Conservation (phyloP, 2,329 filamentous ascomycete genomes). For the Beauveria caledonica region DNA sequence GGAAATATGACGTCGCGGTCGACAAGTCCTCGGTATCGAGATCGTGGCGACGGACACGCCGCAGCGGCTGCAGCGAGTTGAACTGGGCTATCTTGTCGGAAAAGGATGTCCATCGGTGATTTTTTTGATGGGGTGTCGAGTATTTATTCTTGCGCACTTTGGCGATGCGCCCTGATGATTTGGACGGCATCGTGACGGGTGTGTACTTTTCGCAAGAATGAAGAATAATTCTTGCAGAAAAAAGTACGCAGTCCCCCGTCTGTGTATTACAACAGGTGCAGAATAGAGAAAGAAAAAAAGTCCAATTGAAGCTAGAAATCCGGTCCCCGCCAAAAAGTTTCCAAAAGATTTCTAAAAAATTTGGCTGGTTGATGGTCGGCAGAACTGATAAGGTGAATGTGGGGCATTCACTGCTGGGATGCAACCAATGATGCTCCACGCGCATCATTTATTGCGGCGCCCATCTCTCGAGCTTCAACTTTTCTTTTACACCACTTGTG, state of each 20-base stretch:
- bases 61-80: slow-evolving; percentile 82
- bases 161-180: slow-evolving; percentile 57
- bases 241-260: slow-evolving; percentile 9
- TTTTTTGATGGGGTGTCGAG: slow-evolving; percentile 66
- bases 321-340: slow-evolving; percentile 15
- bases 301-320: slow-evolving; percentile 7
- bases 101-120: slow-evolving; percentile 88
- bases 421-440: slow-evolving; percentile 23
- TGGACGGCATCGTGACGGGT: slow-evolving; percentile 48
- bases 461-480: not conserved
- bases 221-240: slow-evolving; percentile 13
- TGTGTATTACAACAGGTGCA: slow-evolving; percentile 10
- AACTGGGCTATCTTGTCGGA: slow-evolving; percentile 82
- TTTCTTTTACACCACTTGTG: not conserved
- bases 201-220: not conserved
- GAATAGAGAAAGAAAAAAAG: slow-evolving; percentile 15
- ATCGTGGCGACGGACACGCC: slow-evolving; percentile 76
- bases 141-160: slow-evolving; percentile 64
- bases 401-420: slow-evolving; percentile 6
- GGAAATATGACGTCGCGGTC: slow-evolving; percentile 78
- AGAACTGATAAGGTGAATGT: slow-evolving; percentile 26
- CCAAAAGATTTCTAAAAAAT: slow-evolving; percentile 22
- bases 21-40: slow-evolving; percentile 72
- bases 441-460: slow-evolving; percentile 22
- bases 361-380: slow-evolving; percentile 25